A percentile compares a stretch with the other conserved stretches of the same genome.
These are phyloP conservation scores for Podila horticola DNA, from an alignment of 192 early-diverging fungal genomes.

Conservation along the genomic window DNA sequence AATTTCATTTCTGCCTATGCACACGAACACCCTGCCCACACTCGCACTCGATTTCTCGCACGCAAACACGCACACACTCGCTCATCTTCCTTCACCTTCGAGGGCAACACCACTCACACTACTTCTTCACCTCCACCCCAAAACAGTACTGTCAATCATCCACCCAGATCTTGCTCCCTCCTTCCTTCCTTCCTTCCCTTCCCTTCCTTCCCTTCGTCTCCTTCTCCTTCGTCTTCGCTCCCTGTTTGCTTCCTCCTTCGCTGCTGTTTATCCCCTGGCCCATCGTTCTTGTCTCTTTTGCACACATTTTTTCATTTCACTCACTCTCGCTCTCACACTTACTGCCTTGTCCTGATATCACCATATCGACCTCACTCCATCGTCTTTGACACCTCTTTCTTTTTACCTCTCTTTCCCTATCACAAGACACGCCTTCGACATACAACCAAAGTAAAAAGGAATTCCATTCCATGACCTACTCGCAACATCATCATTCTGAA, in stretches of 20 bases:
- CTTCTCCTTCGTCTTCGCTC: not conserved
- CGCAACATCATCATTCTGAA: constrained; percentile 15
- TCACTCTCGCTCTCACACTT: not conserved
- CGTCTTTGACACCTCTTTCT: not conserved
- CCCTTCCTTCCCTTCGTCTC: not conserved
- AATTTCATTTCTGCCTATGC: not conserved
- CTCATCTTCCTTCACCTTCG: not conserved
- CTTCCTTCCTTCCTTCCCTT: constrained; percentile 1
- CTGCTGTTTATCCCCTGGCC: not conserved
- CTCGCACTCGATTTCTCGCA: not conserved
- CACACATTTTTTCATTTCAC: not conserved
- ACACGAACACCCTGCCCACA: not conserved
- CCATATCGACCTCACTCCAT: not conserved
- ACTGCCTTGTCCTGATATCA: not conserved
- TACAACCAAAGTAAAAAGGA: not conserved
- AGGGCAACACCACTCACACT: not conserved
- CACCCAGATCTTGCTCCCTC: not conserved
- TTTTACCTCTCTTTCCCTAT: not conserved
- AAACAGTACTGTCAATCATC: not conserved
- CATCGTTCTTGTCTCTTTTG: not conserved
- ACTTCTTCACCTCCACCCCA: not conserved
- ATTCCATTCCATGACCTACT: constrained; percentile 40
- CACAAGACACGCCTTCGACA: not conserved
- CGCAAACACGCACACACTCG: not conserved
- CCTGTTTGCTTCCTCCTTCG: not conserved